phyloP scores from a whole-genome alignment of 768 basidiomycete species.

The Hypholoma sublateritium region DNA sequence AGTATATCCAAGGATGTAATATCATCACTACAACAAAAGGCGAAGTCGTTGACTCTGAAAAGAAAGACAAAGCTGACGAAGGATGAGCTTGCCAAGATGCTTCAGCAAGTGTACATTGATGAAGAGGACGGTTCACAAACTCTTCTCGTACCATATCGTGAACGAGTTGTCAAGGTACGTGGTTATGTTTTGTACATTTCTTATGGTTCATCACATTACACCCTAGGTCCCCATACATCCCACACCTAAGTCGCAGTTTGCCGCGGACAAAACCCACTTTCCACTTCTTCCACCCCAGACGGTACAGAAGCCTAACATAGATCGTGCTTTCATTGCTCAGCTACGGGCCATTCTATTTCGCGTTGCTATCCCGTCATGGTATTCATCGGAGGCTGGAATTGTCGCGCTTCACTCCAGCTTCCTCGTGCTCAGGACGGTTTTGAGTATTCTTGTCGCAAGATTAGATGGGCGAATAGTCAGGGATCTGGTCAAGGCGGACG shows the following conservation, averaged over 20 bases:
- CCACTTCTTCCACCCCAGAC: slow-evolving; percentile 48
- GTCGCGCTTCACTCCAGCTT: slow-evolving; percentile 81
- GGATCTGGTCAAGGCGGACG: slow-evolving; percentile 86
- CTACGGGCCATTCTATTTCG: slow-evolving; percentile 70
- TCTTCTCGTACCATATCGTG: slow-evolving; percentile 66
- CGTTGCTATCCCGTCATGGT: slow-evolving; percentile 63
- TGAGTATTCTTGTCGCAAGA: slow-evolving; percentile 85
- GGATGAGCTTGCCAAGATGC: slow-evolving; percentile 43
- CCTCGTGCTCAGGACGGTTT: slow-evolving; percentile 79
- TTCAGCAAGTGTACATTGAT: slow-evolving; percentile 65
- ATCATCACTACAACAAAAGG: slow-evolving; percentile 21
- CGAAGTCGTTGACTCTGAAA: slow-evolving; percentile 13
- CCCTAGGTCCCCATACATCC: slow-evolving; percentile 44
- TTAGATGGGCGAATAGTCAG: slow-evolving; percentile 89
- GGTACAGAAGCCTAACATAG: slow-evolving; percentile 62
- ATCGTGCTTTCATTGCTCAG: slow-evolving; percentile 68
- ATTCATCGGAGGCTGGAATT: slow-evolving; percentile 70
- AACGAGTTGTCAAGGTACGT: slow-evolving; percentile 61
- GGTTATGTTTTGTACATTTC: neutral
- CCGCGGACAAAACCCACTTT: slow-evolving; percentile 56
- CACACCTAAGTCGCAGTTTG: slow-evolving; percentile 49
- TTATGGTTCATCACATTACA: neutral
- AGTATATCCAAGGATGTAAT: slow-evolving; percentile 30
- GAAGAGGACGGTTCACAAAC: slow-evolving; percentile 58
- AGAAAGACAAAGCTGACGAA: slow-evolving; percentile 26